Evolutionary conservation across 106 monocot species (phyloP).

Genomic region (Platanthera zijinensis): DNA sequence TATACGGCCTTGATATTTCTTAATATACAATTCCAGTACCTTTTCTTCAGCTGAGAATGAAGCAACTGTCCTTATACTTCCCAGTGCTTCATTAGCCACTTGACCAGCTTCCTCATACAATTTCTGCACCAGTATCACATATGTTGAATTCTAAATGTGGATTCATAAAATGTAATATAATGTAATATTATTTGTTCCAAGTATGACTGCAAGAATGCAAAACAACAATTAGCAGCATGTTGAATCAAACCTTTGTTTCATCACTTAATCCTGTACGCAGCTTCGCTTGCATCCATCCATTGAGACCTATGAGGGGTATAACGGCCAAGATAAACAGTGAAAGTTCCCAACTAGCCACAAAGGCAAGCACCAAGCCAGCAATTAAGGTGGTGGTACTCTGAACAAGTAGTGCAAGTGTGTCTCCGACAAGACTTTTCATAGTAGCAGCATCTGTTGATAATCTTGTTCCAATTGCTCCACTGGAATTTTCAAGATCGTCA

Average conservation of each 20-base stretch:
- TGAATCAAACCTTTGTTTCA: slow-evolving; percentile 38
- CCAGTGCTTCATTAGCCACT: slow-evolving; percentile 40
- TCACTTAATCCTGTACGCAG: slow-evolving; percentile 47
- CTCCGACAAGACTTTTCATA: slow-evolving; percentile 41
- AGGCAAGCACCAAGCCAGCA: slow-evolving; percentile 28
- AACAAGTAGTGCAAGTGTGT: slow-evolving; percentile 26
- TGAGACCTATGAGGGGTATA: slow-evolving; percentile 35
- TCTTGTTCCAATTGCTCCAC: slow-evolving; percentile 42
- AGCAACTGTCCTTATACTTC: slow-evolving; percentile 44
- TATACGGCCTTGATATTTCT: slow-evolving; percentile 21
- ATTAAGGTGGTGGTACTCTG: slow-evolving; percentile 24
- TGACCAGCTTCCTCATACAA: slow-evolving; percentile 42
- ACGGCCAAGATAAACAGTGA: slow-evolving; percentile 28
- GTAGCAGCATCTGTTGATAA: slow-evolving; percentile 45
- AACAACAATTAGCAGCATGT: not conserved
- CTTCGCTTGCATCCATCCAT: slow-evolving; percentile 44
- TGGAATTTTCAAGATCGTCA: slow-evolving; percentile 26
- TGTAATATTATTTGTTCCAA: too few relatives aligned
- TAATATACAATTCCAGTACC: slow-evolving; percentile 21
- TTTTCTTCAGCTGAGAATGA: slow-evolving; percentile 35
- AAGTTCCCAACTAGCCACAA: slow-evolving; percentile 42
- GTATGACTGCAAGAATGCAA: too few relatives aligned
- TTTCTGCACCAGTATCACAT: slow-evolving; percentile 11
- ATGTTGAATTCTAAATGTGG: not conserved
- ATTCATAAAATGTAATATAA: not conserved